Base-by-base conservation (phyloP, 1,284 basidiomycete species). In the Chalciporus sp. region DNA sequence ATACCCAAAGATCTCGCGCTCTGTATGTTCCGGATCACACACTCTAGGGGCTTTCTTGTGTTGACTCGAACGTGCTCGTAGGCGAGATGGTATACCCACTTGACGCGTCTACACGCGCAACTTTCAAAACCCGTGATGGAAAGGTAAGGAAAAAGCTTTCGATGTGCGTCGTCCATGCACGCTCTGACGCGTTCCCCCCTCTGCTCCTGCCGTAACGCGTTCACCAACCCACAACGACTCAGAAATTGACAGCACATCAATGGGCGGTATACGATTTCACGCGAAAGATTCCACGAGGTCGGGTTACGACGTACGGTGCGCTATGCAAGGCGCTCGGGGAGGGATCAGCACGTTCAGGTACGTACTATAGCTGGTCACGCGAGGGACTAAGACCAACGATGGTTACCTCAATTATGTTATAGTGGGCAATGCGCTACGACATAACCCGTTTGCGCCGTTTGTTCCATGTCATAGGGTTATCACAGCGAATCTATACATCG, bases 401-500 rank as follows among this genome's bases (percentile, higher is more conserved):
- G 10, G n/a, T n/a, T n/a, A n/a, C n/a, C n/a, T n/a, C n/a, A n/a
- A n/a, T n/a, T n/a, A 4, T 8, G 29, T 40, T 27, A 14, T 57
- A 84, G 85, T 85, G 20, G 86, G 86, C 26, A 75, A 72, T 29
- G 86, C 84, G 0, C 66, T 88, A 37, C 73, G 80, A 37, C 74
- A 72, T 39, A 88, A 88, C 61, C 85, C 85, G 0, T 88, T 87
- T 62, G 78, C 79, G 6, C 86, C 86, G 0, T 77, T 74, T 50
- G 74, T 87, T 9, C 86, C 85, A 0, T 88, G 86, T 51, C 86
- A 88, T 60, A 79, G 86, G 29, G 77, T 88, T 48, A 78, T 88
- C 26, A 81, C 84, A 0, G 81, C 84, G 1, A 80, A 77, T 56
- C 61, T 77, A 9, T 85, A 77, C 52, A 72, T 87, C 17, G 84